Conservation (phyloP, 371 early-diverging fungal species). For the Syncephalis fuscata region DNA sequence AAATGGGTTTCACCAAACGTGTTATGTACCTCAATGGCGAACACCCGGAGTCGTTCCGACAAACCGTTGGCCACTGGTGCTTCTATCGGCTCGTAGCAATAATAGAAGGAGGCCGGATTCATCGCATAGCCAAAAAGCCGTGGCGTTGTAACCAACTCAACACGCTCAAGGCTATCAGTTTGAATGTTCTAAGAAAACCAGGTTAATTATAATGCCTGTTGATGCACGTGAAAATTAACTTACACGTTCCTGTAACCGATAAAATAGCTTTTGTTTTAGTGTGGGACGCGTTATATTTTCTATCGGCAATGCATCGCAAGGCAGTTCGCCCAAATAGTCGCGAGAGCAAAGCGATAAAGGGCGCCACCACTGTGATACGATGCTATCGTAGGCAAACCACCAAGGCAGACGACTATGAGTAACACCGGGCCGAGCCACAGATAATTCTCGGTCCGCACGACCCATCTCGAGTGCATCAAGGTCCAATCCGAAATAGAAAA, state of each 20-base stretch:
- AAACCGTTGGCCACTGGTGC: neutral
- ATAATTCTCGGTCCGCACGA: neutral
- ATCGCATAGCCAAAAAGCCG: constrained; percentile 24
- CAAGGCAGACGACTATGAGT: neutral
- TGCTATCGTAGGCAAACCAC: too few relatives aligned
- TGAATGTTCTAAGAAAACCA: neutral
- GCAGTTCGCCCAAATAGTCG: neutral
- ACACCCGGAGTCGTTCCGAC: constrained; percentile 4
- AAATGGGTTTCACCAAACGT: constrained; percentile 35
- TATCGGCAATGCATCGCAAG: neutral
- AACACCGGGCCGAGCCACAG: neutral
- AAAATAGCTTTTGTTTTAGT: constrained; percentile 6
- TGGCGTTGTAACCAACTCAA: constrained; percentile 24
- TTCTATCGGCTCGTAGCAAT: constrained; percentile 11
- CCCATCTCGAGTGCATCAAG: constrained; percentile 12
- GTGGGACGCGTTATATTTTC: neutral
- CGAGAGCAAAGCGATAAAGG: neutral
- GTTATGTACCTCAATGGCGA: constrained; percentile 33
- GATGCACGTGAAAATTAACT: neutral
- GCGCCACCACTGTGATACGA: too few relatives aligned
- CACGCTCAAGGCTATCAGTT: constrained; percentile 6
- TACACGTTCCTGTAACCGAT: constrained; percentile 1
- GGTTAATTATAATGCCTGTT: neutral
- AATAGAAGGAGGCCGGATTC: constrained; percentile 31
- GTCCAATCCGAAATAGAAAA: constrained; percentile 23